Base-by-base conservation (phyloP, 176 grass and related monocot species). In the Typha latifolia region DNA sequence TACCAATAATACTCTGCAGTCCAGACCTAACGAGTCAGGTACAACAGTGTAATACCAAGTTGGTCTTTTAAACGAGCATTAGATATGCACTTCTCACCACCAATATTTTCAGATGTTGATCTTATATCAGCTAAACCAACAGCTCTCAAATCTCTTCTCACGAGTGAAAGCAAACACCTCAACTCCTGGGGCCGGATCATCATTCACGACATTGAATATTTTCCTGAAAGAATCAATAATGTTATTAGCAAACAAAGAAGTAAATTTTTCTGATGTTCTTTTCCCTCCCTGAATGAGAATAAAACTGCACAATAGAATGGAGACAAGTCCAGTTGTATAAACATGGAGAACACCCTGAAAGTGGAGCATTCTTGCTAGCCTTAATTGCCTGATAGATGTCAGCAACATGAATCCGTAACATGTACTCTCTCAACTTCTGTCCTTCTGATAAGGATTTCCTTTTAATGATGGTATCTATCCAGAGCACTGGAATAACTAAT, bases 141-240 rank as follows among this genome's bases (percentile, higher is more conserved):
- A 62, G 68, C 49, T 62, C 12, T 43, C 0, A 69, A 37, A 11
- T 91, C 51, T 12, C 12, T 47, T 32, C 47, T 57, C n/a, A 80
- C 14, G 57, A 21, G 85, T 88, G 80, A 86, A 96, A 16, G 80
- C 69, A 69, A 96, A 96, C 69, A 91, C 88, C 64, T 96, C 78
- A 49, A 72, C 24, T 82, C 93, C 79, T 3, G 88, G 72, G 12
- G 93, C 84, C 23, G 88, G 83, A 22, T 96, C 80, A 64, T 96
- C 88, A 84, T 96, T 88, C 32, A 91, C 85, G n/a, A 96, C 77
- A 67, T 96, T 96, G 75, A 86, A 84, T 86, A 82, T 82, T 64
- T 75, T 89, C 78, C 88, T 89, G 72, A 29, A 77, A 62, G 63
- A 47, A 31, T 29, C 49, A 21, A 20, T 14, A 18, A 68, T 48